Evolutionary conservation across 2,329 filamentous ascomycete genomes (phyloP).

Genomic region (Macrophomina pseudophaseolina): DNA sequence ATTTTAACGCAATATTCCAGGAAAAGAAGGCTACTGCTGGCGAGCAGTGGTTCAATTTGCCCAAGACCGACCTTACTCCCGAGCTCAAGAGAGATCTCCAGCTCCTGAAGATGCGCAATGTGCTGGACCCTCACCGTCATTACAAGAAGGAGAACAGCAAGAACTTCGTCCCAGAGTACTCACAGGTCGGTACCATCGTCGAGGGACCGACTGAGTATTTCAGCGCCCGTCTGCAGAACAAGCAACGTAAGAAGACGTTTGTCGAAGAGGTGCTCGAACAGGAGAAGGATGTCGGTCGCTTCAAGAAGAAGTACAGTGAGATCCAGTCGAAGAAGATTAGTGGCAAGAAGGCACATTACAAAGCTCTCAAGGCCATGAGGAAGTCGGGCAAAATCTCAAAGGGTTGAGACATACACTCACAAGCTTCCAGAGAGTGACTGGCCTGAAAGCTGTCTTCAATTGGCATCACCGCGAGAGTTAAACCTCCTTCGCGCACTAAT

Average conservation of each 20-base stretch:
- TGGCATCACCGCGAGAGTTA: too few species aligned
- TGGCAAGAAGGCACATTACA: constrained; percentile 86
- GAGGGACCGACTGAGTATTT: constrained; percentile 89
- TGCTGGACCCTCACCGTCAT: constrained; percentile 84
- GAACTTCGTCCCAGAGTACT: constrained; percentile 76
- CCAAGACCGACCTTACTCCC: constrained; percentile 80
- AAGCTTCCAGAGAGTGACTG: too few species aligned
- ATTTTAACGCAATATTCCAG: constrained; percentile 37
- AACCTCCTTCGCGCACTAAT: too few species aligned
- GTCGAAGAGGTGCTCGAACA: constrained; percentile 73
- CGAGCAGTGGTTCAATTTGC: constrained; percentile 84
- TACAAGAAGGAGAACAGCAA: constrained; percentile 86
- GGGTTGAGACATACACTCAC: constrained; percentile 34
- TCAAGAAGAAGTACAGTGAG: constrained; percentile 85
- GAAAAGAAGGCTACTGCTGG: constrained; percentile 73
- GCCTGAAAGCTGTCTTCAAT: too few species aligned
- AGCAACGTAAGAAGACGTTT: too few species aligned
- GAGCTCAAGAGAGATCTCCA: constrained; percentile 89
- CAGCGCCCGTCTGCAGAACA: constrained; percentile 76
- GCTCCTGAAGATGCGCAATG: constrained; percentile 83
- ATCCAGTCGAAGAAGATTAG: constrained; percentile 75
- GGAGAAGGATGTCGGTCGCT: constrained; percentile 70
- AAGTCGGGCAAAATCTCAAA: constrained; percentile 42
- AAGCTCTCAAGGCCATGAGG: constrained; percentile 70
- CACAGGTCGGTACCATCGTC: constrained; percentile 85